Conservation (phyloP, 192 early-diverging fungal species). For the Coemansia sp. region DNA sequence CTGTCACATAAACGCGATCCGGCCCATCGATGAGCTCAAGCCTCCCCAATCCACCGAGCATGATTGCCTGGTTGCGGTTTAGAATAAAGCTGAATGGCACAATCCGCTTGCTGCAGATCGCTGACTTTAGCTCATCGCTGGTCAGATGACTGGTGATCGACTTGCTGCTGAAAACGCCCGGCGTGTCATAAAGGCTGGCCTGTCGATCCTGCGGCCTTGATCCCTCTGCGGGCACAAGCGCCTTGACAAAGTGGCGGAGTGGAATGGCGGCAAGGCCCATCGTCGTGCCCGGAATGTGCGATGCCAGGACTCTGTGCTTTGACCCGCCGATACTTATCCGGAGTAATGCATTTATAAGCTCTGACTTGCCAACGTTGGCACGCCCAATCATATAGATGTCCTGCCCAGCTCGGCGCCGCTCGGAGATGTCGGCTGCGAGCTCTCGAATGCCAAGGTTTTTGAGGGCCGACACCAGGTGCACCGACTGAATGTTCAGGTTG, state of each 20-base stretch:
- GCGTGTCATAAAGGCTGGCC: constrained; percentile 58
- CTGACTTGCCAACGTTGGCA: constrained; percentile 78
- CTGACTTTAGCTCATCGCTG: constrained; percentile 55
- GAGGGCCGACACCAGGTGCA: constrained; percentile 61
- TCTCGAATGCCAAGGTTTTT: constrained; percentile 58
- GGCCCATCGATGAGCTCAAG: constrained; percentile 57
- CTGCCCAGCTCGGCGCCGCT: constrained; percentile 38
- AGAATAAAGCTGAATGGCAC: constrained; percentile 59
- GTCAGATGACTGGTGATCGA: constrained; percentile 53
- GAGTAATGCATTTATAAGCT: constrained; percentile 65
- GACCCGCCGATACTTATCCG: constrained; percentile 53
- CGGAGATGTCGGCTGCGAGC: constrained; percentile 49
- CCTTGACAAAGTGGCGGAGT: constrained; percentile 54
- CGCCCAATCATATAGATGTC: constrained; percentile 73
- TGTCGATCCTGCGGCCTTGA: constrained; percentile 38
- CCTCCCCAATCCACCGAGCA: constrained; percentile 59
- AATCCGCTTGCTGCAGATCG: constrained; percentile 44
- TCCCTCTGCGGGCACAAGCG: constrained; percentile 37
- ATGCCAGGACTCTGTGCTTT: constrained; percentile 58
- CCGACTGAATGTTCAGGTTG: constrained; percentile 36
- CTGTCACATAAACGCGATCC: constrained; percentile 53
- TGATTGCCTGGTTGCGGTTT: constrained; percentile 53
- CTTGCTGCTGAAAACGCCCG: constrained; percentile 61
- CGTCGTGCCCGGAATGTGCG: constrained; percentile 72
- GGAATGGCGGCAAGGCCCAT: constrained; percentile 62